Conservation (phyloP, 352 stramenopile genomes). For the Globisporangium megalacanthum region DNA sequence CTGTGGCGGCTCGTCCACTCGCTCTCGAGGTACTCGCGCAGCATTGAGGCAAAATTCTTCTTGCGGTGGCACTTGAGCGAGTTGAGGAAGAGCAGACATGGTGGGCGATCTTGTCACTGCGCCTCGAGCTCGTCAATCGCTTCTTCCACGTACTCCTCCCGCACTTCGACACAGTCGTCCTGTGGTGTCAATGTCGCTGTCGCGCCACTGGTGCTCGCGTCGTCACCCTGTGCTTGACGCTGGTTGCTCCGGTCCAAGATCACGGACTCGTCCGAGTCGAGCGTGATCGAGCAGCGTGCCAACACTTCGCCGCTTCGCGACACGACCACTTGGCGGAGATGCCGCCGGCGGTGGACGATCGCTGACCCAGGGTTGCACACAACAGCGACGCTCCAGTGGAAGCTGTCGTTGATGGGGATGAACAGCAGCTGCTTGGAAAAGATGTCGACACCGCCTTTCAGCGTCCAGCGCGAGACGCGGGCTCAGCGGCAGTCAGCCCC, state of each 20-base stretch:
- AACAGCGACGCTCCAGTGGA: slow-evolving; percentile 88
- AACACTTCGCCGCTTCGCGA: slow-evolving; percentile 14
- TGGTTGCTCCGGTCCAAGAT: slow-evolving; percentile 32
- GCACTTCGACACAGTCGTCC: slow-evolving; percentile 10
- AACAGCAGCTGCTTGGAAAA: slow-evolving; percentile 87
- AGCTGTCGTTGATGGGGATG: slow-evolving; percentile 89
- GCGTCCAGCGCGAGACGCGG: slow-evolving; percentile 75
- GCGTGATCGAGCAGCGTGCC: slow-evolving; percentile 5
- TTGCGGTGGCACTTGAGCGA: too few relatives aligned
- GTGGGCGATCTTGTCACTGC: slow-evolving; percentile 30
- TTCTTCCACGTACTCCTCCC: slow-evolving; percentile 33
- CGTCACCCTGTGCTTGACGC: background rate
- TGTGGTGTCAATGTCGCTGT: too few relatives aligned
- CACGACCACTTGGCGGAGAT: slow-evolving; percentile 3
- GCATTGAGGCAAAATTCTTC: slow-evolving; percentile 68
- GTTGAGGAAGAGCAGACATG: too few relatives aligned
- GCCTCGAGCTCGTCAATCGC: slow-evolving; percentile 32
- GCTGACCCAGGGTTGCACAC: too few relatives aligned
- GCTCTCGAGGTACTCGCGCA: slow-evolving; percentile 86
- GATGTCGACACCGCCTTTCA: slow-evolving; percentile 73
- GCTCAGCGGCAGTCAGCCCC: slow-evolving; percentile 39
- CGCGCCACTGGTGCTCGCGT: background rate
- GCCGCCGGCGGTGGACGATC: slow-evolving; percentile 41
- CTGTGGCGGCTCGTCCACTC: slow-evolving; percentile 45
- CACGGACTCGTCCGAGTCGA: slow-evolving; percentile 5